These are phyloP conservation scores for Podospora comata DNA, from an alignment of 495 filamentous ascomycete species.

Conservation along the genomic window DNA sequence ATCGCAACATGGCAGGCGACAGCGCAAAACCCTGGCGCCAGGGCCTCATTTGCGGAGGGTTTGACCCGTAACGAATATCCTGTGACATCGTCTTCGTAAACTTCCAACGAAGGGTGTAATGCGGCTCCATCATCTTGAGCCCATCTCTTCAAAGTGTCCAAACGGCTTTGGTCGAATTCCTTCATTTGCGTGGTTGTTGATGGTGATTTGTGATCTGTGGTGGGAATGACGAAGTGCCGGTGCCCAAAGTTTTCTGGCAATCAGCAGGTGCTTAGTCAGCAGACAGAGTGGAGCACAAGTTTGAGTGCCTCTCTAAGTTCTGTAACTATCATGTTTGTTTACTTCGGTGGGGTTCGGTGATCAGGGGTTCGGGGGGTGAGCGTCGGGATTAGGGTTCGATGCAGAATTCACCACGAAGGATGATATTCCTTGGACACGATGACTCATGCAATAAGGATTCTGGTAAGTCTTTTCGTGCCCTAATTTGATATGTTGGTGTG, in stretches of 20 bases:
- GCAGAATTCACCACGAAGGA: too few relatives aligned
- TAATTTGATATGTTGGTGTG: too few relatives aligned
- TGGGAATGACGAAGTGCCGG: not conserved
- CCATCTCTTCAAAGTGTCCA: constrained; percentile 33
- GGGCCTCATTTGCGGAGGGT: constrained; percentile 15
- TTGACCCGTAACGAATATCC: constrained; percentile 45
- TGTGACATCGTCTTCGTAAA: constrained; percentile 44
- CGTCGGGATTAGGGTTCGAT: too few relatives aligned
- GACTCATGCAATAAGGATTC: too few relatives aligned
- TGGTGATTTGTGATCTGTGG: not conserved
- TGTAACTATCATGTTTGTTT: not conserved
- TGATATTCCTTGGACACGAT: too few relatives aligned
- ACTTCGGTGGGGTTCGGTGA: too few relatives aligned
- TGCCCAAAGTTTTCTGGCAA: not conserved
- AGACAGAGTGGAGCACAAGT: too few relatives aligned
- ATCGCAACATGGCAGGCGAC: constrained; percentile 39
- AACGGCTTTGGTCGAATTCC: constrained; percentile 19
- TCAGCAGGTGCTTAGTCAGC: constrained; percentile 2
- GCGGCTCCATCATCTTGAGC: constrained; percentile 35
- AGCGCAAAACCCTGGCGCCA: constrained; percentile 32
- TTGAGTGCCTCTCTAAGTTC: too few relatives aligned
- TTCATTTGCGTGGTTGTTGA: constrained; percentile 24
- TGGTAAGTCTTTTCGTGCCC: too few relatives aligned
- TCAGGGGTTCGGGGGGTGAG: too few relatives aligned
- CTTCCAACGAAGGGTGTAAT: constrained; percentile 43